These are phyloP conservation scores for Ganoderma resinaceum DNA, from an alignment of 1,284 basidiomycete genomes.

Conservation along the genomic window DNA sequence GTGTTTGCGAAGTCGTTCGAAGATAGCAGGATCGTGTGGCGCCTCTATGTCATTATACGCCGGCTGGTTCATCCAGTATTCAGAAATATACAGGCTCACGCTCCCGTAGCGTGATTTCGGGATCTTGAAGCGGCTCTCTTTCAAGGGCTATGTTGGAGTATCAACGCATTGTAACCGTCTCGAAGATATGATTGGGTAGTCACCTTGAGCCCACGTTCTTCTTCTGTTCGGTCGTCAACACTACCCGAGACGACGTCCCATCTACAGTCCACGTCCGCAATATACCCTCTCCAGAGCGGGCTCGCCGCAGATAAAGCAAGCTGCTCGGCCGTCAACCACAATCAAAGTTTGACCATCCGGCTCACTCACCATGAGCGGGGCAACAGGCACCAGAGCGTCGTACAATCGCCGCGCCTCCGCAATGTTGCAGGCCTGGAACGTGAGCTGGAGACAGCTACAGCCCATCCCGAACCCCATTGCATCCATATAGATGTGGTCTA, in stretches of 20 bases:
- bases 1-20: slow-evolving; percentile 72
- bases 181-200: slow-evolving; percentile 1
- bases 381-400: slow-evolving; percentile 93
- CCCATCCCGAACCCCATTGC: slow-evolving; percentile 99
- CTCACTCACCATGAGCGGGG: slow-evolving; percentile 86
- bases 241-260: slow-evolving; percentile 99
- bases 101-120: slow-evolving; percentile 98
- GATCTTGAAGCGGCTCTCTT: slow-evolving; percentile 78
- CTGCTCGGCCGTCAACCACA: slow-evolving; percentile 46
- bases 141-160: slow-evolving; percentile 82
- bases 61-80: slow-evolving; percentile 85
- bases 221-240: slow-evolving; percentile 95
- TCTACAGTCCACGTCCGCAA: slow-evolving; percentile 96
- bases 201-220: slow-evolving; percentile 90
- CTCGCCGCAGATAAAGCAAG: slow-evolving; percentile 94
- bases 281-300: slow-evolving; percentile 92
- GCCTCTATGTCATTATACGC: slow-evolving; percentile 93
- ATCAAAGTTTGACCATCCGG: too few species aligned
- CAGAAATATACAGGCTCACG: slow-evolving; percentile 93
- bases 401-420: slow-evolving; percentile 92
- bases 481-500: slow-evolving; percentile 97
- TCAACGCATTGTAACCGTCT: neutral
- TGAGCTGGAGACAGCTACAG: slow-evolving; percentile 97
- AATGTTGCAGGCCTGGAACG: slow-evolving; percentile 96
- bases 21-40: slow-evolving; percentile 82